Base-by-base conservation (phyloP, 768 basidiomycete genomes). In the Pholiota microspora region DNA sequence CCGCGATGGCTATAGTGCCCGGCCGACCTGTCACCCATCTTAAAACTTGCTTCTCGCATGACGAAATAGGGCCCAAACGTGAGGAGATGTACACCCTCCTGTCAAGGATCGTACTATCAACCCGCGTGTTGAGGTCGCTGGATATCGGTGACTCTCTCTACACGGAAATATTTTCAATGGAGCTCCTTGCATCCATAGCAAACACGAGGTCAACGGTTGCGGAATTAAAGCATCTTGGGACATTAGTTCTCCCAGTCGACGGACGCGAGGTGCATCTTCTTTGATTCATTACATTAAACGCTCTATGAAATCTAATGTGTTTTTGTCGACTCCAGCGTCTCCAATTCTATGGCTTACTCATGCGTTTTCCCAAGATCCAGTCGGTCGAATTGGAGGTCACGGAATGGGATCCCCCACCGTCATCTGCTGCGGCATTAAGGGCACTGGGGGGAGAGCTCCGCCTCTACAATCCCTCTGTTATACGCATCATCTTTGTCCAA, bases 11-110 rank as follows among this genome's bases (percentile, higher is more conserved):
- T 13, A 67, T 88, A 8, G 75, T 81, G 18, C 84, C 86, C 0
- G 73, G 73, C 9, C 76, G 86, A 2, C 85, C 86, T 6, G 67
- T 89, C 35, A 76, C 79, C 1, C 79, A 78, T 51, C 73, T 88
- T 53, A 88, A 88, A 67, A 86, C 85, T 5, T 87, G 86, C 62
- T 84, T 88, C 66, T 85, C 85, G 21, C 72, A 73, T 49, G 71
- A 79, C n/a, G 73, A 71, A 48, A 49, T 69, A 1, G 63, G 59
- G 4, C 80, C 79, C 40, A 85, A 85, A 69, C 73, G 75, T 28
- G 68, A 70, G 1, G 86, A 88, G 64, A 68, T 86, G 70, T 59
- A 62, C 0, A 58, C 73, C 1, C 69, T 88, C 21, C 68, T 85
- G 51, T 71, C 74, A 3, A 77, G 73, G 44, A 64, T 86, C 40